Evolutionary conservation across 225 moss, liverwort and hornwort species (phyloP).

Genomic region (Neckera pumila): DNA sequence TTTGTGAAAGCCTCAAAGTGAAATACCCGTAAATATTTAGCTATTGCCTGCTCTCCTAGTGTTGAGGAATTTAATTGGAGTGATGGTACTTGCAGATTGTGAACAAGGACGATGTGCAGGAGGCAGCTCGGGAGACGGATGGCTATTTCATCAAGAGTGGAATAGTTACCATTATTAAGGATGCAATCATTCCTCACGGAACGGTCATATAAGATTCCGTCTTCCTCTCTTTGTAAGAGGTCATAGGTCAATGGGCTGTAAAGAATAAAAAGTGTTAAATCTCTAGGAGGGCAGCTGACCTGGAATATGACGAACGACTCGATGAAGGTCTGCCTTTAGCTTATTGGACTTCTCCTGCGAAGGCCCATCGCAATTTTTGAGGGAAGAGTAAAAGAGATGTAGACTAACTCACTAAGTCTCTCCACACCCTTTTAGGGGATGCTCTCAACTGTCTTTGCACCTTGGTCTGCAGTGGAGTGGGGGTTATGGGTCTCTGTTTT

Average conservation of each 20-base stretch:
- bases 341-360: neutral
- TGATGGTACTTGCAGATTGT: slow-evolving; percentile 47
- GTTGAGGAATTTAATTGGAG: neutral
- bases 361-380: slow-evolving; percentile 14
- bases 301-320: neutral
- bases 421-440: neutral
- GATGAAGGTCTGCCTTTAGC: neutral
- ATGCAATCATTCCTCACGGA: slow-evolving; percentile 84
- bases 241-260: neutral
- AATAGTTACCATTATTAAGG: slow-evolving; percentile 97
- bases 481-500: neutral
- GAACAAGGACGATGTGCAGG: slow-evolving; percentile 87
- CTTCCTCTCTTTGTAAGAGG: neutral
- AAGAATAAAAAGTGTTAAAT: slow-evolving; percentile 1
- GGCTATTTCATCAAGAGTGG: slow-evolving; percentile 98
- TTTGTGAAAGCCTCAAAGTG: neutral
- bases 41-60: neutral
- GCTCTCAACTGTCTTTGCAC: neutral
- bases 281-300: neutral
- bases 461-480: neutral
- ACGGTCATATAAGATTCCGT: slow-evolving; percentile 44
- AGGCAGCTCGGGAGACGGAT: slow-evolving; percentile 90
- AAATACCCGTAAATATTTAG: neutral
- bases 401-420: neutral
- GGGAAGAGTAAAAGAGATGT: slow-evolving; percentile 7